Evolutionary conservation across 306 rosid genomes (phyloP).

Genomic region (Luffa acutangula): DNA sequence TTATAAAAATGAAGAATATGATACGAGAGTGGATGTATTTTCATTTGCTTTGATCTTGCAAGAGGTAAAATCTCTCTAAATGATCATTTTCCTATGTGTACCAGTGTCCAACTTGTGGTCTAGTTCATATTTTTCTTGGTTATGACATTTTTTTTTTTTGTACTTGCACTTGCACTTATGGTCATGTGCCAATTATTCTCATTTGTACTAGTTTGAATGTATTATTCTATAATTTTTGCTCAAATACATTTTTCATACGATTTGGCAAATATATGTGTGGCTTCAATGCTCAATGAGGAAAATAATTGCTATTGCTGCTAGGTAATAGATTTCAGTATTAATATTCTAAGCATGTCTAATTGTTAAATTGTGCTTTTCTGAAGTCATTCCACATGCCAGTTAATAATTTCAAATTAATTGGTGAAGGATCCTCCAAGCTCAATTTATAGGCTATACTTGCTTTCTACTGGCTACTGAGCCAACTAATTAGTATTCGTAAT

Average conservation of each 20-base stretch:
- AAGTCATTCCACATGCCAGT: neutral
- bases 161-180: neutral
- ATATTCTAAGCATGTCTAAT: neutral
- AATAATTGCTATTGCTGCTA: neutral
- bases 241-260: neutral
- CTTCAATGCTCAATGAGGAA: neutral
- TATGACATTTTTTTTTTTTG: neutral
- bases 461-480: neutral
- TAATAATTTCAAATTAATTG: neutral
- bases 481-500: neutral
- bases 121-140: neutral
- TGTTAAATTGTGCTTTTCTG: neutral
- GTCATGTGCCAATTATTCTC: neutral
- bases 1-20: constrained; percentile 68
- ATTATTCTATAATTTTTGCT: neutral
- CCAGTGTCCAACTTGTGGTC: constrained; percentile 1
- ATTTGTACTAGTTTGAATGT: neutral
- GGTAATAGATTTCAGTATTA: neutral
- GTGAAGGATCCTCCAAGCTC: neutral
- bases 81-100: constrained; percentile 6
- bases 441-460: neutral
- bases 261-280: neutral
- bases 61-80: constrained; percentile 41
- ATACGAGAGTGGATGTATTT: constrained; percentile 90
- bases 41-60: constrained; percentile 84